Base-by-base conservation (phyloP, 768 basidiomycete genomes). In the Ramaria sp. region DNA sequence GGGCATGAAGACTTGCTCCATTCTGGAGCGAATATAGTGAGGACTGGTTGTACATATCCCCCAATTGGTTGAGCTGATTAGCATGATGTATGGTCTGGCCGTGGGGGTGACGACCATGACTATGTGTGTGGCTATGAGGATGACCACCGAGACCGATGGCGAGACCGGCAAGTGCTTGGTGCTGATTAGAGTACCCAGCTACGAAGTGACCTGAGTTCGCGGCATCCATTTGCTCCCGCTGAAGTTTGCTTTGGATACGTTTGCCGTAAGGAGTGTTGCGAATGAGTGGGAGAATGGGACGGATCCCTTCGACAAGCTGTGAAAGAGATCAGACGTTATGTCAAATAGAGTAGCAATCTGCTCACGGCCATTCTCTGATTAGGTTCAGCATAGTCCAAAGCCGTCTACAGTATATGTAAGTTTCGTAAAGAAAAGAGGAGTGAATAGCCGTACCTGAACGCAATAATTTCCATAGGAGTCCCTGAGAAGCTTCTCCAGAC, bases 241-340 rank as follows among this genome's bases (percentile, higher is more conserved):
- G 94, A 54, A 98, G 75, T 73, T 97, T 97, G 76, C 93, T 94
- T 71, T 97, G 95, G 66, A 99, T 99, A 45, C 96, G 86, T 76
- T 99, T 99, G 63, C 96, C 96, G 64, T 99, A 99, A 7, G 96
- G 96, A 10, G 96, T 99, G 73, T 99, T 99, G 66, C 96, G 88
- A 67, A 99, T 99, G 64, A 97, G 79, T 2, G 96, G 96, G 24
- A 99, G 79, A 59, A 98, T 92, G n/a, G 96, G 96, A 51, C 96
- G 88, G 68, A 99, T 99, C 63, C 91, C 91, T 66, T 98, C 95
- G 19, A 99, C 91, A 24, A 99, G 84, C 60, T 76, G 65, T 2
- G 41, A 9, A 51, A 22, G 20, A 34, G 7, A 33, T 39, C 37
- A 39, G 43, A 54, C 13, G 3, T 2, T 13, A 37, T 13, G 33